Percentiles rank a stretch among this genome's conserved stretches.
Conservation (phyloP, 805 yeast species). For the Sungouiozyma ichnusensis region DNA sequence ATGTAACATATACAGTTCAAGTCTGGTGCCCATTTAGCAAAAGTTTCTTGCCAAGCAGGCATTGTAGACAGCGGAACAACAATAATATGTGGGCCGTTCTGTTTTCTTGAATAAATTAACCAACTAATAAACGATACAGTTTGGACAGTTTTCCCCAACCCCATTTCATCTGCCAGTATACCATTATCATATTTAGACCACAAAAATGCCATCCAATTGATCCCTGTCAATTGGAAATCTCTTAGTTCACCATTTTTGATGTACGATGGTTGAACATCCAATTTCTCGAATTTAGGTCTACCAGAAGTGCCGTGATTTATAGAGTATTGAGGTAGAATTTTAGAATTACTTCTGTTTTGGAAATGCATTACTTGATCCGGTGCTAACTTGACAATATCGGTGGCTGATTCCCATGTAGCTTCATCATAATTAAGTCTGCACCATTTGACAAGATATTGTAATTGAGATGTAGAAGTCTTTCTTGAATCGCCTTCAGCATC, state of each 20-base stretch:
- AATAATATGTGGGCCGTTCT: conserved; percentile 92
- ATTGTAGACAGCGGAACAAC: conserved; percentile 94
- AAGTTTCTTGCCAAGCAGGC: conserved; percentile 99
- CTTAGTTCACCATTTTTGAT: conserved; percentile 86
- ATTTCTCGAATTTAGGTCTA: conserved; percentile 85
- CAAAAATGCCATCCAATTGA: conserved; percentile 98
- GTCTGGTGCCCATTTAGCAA: conserved; percentile 96
- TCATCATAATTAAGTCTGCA: conserved; percentile 86
- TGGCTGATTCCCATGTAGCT: conserved; percentile 94
- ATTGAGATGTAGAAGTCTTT: conserved; percentile 34
- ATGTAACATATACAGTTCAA: conserved; percentile 83
- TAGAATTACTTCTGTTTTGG: conserved; percentile 72
- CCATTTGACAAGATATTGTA: conserved; percentile 90
- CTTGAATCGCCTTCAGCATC: conserved; percentile 33
- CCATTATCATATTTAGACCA: conserved; percentile 98
- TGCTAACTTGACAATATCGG: conserved; percentile 70
- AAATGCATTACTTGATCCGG: conserved; percentile 77
- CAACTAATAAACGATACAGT: conserved; percentile 91
- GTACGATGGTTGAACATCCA: conserved; percentile 76
- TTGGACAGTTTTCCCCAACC: conserved; percentile 95
- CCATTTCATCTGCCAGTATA: conserved; percentile 97
- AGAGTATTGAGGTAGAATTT: conserved; percentile 71
- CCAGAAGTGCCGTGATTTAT: conserved; percentile 57
- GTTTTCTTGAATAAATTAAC: conserved; percentile 91
- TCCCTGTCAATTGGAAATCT: conserved; percentile 95